Conservation (phyloP, 345 rosid species). For the Populus ilicifolia region DNA sequence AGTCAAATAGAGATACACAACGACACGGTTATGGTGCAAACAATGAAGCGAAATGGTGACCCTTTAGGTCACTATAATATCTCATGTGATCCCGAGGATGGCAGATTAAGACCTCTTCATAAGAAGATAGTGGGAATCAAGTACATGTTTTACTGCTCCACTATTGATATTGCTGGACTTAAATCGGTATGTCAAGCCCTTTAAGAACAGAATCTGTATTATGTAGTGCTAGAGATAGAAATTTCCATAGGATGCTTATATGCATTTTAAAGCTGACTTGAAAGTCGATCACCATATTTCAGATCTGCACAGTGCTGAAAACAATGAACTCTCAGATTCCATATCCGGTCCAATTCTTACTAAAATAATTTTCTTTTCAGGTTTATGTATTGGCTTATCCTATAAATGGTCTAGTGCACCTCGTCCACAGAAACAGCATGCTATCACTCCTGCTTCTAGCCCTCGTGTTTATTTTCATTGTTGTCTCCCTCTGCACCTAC, state of each 20-base stretch:
- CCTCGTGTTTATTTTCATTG: constrained; percentile 15
- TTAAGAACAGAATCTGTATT: neutral
- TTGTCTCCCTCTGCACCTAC: constrained; percentile 18
- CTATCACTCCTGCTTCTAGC: constrained; percentile 14
- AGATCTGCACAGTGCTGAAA: too few species aligned
- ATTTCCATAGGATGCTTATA: too few species aligned
- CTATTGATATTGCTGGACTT: constrained; percentile 35
- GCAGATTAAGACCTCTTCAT: neutral
- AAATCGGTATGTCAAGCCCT: constrained; percentile 15
- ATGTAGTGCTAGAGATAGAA: too few species aligned
- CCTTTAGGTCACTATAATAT: neutral
- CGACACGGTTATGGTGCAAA: constrained; percentile 12
- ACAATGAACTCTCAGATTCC: too few species aligned
- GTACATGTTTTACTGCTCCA: constrained; percentile 30
- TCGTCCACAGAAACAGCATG: constrained; percentile 19
- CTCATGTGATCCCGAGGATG: constrained; percentile 11
- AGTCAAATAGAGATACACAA: constrained; percentile 6
- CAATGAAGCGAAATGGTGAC: neutral
- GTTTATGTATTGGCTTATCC: constrained; percentile 34
- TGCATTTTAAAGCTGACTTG: too few species aligned
- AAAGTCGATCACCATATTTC: too few species aligned
- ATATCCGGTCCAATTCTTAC: too few species aligned
- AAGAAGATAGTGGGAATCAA: constrained; percentile 14
- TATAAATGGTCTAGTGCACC: neutral
- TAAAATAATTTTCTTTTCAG: neutral